Evolutionary conservation across 495 filamentous ascomycete genomes (phyloP).

Genomic region (Pseudotulostoma volvatum): DNA sequence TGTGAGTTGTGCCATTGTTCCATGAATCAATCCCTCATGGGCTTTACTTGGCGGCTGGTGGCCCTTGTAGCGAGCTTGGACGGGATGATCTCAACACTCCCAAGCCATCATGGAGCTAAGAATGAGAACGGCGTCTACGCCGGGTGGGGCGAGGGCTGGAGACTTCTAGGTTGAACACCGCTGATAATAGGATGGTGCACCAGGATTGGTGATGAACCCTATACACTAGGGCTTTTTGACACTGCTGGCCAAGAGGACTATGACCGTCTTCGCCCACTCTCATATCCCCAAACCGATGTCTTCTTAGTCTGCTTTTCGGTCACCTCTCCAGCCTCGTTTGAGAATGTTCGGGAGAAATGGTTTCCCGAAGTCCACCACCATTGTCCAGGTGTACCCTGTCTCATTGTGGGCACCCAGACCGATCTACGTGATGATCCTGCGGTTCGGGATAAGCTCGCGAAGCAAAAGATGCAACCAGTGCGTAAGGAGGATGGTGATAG

Average conservation of each 20-base stretch:
- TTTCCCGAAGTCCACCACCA: slow-evolving; percentile 97
- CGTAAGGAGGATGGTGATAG: slow-evolving; percentile 80
- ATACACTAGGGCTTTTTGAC: slow-evolving; percentile 94
- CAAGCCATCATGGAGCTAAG: too few species aligned
- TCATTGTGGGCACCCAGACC: slow-evolving; percentile 95
- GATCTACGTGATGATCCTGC: slow-evolving; percentile 86
- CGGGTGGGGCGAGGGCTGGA: too few species aligned
- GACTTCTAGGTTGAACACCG: too few species aligned
- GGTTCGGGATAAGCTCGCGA: slow-evolving; percentile 78
- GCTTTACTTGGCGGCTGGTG: too few species aligned
- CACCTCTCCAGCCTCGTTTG: slow-evolving; percentile 95
- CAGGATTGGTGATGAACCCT: slow-evolving; percentile 98
- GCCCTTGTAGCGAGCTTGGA: too few species aligned
- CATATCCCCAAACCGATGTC: slow-evolving; percentile 96
- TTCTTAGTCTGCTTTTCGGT: slow-evolving; percentile 98
- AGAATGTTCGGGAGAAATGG: slow-evolving; percentile 99
- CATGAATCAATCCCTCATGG: too few species aligned
- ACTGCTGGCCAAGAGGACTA: slow-evolving; percentile 99
- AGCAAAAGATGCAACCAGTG: slow-evolving; percentile 90
- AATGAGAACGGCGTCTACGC: too few species aligned
- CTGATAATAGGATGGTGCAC: too few species aligned
- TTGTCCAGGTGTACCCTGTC: slow-evolving; percentile 91
- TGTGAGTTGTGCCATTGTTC: slow-evolving; percentile 48
- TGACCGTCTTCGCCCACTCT: slow-evolving; percentile 87
- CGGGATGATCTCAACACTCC: too few species aligned